Evolutionary conservation across 116 monocot species (phyloP).

Genomic region (Phalaenopsis hybrid): DNA sequence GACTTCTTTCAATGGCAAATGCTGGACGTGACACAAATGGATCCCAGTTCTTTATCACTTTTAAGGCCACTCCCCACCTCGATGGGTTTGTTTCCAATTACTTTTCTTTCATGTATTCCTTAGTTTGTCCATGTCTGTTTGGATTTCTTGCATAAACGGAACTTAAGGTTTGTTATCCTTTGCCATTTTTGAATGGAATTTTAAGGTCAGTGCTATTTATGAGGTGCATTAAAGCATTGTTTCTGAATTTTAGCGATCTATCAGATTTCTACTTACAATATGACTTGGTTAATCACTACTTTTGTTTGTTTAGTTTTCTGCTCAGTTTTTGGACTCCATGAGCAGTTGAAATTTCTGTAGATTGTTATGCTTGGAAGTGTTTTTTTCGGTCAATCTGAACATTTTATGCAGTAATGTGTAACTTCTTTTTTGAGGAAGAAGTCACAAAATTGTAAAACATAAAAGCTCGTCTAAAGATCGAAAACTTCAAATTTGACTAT

Average conservation of each 20-base stretch:
- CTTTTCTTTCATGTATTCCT: neutral
- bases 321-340: neutral
- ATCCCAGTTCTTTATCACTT: slow-evolving; percentile 95
- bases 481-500: too few relatives aligned
- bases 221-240: neutral
- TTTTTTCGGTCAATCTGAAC: neutral
- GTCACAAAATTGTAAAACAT: neutral
- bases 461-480: too few relatives aligned
- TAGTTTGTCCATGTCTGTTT: neutral
- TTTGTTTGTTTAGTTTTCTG: neutral
- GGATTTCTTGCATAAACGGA: neutral
- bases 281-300: neutral
- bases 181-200: neutral
- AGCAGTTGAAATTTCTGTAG: neutral
- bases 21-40: slow-evolving; percentile 73
- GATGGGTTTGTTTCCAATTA: slow-evolving; percentile 61
- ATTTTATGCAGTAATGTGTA: neutral
- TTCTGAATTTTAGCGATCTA: neutral
- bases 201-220: neutral
- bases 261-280: neutral
- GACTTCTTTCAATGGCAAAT: slow-evolving; percentile 91
- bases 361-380: neutral
- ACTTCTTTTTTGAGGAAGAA: neutral
- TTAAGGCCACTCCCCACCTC: slow-evolving; percentile 77
- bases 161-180: neutral